Evolutionary conservation across 345 rosid genomes (phyloP).

Genomic region (Ceriops tagal): DNA sequence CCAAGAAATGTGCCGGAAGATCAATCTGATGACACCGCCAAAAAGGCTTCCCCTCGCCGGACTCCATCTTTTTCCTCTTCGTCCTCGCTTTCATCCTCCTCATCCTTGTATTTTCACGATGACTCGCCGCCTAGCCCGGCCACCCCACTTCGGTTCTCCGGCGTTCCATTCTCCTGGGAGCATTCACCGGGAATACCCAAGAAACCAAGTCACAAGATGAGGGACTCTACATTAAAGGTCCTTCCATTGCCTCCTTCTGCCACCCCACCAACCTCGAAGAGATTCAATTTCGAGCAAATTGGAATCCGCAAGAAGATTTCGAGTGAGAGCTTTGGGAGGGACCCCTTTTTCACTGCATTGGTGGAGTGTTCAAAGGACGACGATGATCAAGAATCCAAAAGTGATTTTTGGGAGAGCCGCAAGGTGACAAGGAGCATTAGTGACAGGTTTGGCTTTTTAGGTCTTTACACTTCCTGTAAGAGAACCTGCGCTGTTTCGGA

Average conservation of each 20-base stretch:
- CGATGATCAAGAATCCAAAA: background rate
- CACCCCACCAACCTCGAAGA: constrained; percentile 28
- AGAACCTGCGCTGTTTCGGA: constrained; percentile 61
- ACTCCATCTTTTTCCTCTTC: constrained; percentile 36
- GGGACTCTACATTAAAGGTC: constrained; percentile 25
- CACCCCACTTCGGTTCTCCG: constrained; percentile 57
- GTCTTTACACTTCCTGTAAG: constrained; percentile 64
- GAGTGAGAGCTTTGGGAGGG: constrained; percentile 28
- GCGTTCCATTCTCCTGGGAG: constrained; percentile 95
- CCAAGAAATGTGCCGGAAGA: constrained; percentile 5
- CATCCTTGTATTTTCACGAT: constrained; percentile 36
- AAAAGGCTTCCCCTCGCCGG: constrained; percentile 14
- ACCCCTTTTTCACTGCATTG: constrained; percentile 77
- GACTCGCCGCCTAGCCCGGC: constrained; percentile 57
- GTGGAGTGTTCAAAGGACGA: constrained; percentile 70
- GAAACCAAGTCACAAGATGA: constrained; percentile 34
- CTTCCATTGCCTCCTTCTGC: constrained; percentile 68
- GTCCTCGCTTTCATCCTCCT: constrained; percentile 34
- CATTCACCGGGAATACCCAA: constrained; percentile 84
- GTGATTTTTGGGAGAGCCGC: constrained; percentile 19
- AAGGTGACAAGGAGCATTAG: constrained; percentile 38
- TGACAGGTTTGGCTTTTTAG: constrained; percentile 56
- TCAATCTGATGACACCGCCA: background rate
- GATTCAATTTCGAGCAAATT: constrained; percentile 8
- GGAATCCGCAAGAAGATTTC: constrained; percentile 26